Base-by-base conservation (phyloP, 768 basidiomycete species). In the Mycena galopus region DNA sequence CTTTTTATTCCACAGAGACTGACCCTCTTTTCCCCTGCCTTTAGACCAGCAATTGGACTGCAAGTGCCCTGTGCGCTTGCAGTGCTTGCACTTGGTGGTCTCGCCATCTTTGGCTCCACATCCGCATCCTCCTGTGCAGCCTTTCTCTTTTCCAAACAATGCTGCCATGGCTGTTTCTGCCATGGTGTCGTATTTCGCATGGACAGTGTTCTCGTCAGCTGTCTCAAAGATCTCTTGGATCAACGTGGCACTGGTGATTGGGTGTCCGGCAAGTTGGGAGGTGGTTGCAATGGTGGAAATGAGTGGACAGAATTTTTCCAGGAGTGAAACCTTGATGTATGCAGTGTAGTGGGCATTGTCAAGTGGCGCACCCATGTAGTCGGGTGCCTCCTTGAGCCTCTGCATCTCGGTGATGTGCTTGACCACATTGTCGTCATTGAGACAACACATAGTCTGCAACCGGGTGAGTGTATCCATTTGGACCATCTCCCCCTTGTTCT, bases 31-130 rank as follows among this genome's bases (percentile, higher is more conserved):
- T 60, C 81, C 82, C 67, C 60, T 42, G 4, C 60, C 60, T 47
- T 62, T 62, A 27, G 60, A 27, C 60, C 60, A 62, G 60, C 60
- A 81, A 44, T 81, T 78, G 14, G 30, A 32, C 44, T 47, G 63
- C 2, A 73, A 71, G 65, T 84, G 83, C 4, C 81, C 81, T 14
- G 73, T 80, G 74, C 80, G 80, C 37, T 77, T 63, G 62, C 83
- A 82, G 58, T 82, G 83, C 21, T 75, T 77, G 67, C 82, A 83
- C 25, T 3, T 42, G 23, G n/a, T n/a, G n/a, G 25, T 12, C 33
- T 21, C 29, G 19, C 33, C 12, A 12, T 37, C 23, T 16, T 69
- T 63, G 23, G 5, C 5, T 4, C 61, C 47, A 35, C 14, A 12
- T 0, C 16, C 29, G 27, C 67, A 47, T 3, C 55, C 62, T 10